phyloP scores from a whole-genome alignment of 257 asterid species.

The Jaltomata sinuosa region DNA sequence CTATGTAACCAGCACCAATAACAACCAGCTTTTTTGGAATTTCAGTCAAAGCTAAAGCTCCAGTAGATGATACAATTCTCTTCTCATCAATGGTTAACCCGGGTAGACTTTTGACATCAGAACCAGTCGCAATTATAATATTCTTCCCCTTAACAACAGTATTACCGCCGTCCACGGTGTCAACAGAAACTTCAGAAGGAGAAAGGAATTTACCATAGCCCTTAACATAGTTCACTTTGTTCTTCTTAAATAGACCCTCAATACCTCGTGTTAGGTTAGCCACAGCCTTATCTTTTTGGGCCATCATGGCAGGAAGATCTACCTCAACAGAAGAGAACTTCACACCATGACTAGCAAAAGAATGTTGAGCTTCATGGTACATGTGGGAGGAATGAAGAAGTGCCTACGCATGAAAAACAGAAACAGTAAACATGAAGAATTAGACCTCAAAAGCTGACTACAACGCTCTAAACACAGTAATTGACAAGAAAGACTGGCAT shows the following conservation, averaged over 20 bases:
- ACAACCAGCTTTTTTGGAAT: slow-evolving; percentile 79
- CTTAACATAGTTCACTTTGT: slow-evolving; percentile 86
- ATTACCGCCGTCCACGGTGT: slow-evolving; percentile 68
- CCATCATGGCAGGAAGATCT: slow-evolving; percentile 91
- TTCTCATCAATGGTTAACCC: slow-evolving; percentile 40
- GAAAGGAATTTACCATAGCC: slow-evolving; percentile 91
- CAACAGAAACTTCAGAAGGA: slow-evolving; percentile 84
- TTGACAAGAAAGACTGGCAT: neutral
- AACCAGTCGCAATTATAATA: slow-evolving; percentile 88
- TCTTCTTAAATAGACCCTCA: slow-evolving; percentile 95
- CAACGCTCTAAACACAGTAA: neutral
- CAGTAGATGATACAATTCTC: slow-evolving; percentile 42
- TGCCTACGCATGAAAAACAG: slow-evolving; percentile 35
- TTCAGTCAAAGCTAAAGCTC: slow-evolving; percentile 55
- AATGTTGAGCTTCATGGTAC: slow-evolving; percentile 93
- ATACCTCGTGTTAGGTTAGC: slow-evolving; percentile 82
- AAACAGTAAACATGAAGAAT: neutral
- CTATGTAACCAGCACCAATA: slow-evolving; percentile 97
- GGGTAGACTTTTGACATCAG: slow-evolving; percentile 51
- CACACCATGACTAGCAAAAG: slow-evolving; percentile 86
- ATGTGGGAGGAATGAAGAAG: slow-evolving; percentile 88
- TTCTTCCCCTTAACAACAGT: slow-evolving; percentile 87
- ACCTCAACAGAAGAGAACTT: slow-evolving; percentile 80
- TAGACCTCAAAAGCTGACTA: neutral
- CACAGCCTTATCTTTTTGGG: slow-evolving; percentile 94